These are phyloP conservation scores for California macrophylla DNA, from an alignment of 441 rosid species.

Conservation along the genomic window DNA sequence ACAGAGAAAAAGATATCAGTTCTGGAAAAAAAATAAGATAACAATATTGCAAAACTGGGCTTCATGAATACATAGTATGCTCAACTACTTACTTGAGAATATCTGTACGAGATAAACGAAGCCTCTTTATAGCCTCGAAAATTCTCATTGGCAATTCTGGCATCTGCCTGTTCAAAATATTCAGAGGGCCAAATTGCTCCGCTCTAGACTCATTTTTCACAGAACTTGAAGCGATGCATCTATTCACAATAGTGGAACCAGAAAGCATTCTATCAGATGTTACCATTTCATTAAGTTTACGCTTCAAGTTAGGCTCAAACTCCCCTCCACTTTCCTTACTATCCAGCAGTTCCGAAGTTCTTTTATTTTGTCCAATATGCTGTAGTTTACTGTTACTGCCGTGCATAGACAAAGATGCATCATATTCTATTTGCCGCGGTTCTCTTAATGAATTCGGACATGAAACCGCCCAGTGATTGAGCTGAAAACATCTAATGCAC, in stretches of 20 bases:
- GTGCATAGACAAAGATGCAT: conserved; percentile 14
- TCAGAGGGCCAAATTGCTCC: conserved; percentile 15
- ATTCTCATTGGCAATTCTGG: conserved; percentile 38
- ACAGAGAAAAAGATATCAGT: conserved; percentile 2
- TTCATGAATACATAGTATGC: background rate
- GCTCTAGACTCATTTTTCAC: conserved; percentile 28
- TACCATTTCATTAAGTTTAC: conserved; percentile 20
- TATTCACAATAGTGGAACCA: conserved; percentile 11
- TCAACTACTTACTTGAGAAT: conserved; percentile 55
- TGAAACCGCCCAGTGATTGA: conserved; percentile 66
- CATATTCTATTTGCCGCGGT: conserved; percentile 11
- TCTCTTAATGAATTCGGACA: conserved; percentile 38
- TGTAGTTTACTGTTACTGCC: conserved; percentile 9
- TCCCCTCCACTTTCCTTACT: conserved; percentile 9
- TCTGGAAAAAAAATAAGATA: background rate
- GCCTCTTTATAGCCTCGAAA: conserved; percentile 46
- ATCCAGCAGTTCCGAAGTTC: conserved; percentile 2
- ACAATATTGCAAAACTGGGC: too few species aligned
- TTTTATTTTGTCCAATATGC: conserved; percentile 7
- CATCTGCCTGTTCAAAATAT: conserved; percentile 15
- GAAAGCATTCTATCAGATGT: conserved; percentile 15
- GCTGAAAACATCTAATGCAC: conserved; percentile 63
- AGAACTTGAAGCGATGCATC: conserved; percentile 30
- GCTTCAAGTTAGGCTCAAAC: conserved; percentile 11
- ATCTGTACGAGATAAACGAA: conserved; percentile 62